A percentile compares a stretch with the other conserved stretches of the same genome.
These are phyloP conservation scores for Microcera coccophila DNA, from an alignment of 2,329 filamentous ascomycete species.

Conservation along the genomic window DNA sequence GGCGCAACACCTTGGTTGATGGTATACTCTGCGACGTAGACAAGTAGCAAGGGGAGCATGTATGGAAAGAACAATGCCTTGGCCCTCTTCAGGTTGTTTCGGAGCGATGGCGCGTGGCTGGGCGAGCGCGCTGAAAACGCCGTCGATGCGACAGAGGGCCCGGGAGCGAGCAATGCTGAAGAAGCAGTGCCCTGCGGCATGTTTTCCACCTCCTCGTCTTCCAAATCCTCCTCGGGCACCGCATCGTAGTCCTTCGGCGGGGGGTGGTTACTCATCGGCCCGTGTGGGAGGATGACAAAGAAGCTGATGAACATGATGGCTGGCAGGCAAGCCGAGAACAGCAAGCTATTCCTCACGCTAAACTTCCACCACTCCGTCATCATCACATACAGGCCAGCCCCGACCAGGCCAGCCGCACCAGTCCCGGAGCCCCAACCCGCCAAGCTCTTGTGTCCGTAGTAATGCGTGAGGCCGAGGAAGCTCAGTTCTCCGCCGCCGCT, in stretches of 20 bases:
- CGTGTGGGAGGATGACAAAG: constrained; percentile 73
- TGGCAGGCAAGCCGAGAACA: constrained; percentile 76
- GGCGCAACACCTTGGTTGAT: constrained; percentile 95
- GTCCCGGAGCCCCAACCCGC: constrained; percentile 92
- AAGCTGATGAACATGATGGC: constrained; percentile 80
- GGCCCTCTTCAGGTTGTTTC: constrained; percentile 60
- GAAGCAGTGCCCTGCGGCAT: constrained; percentile 39
- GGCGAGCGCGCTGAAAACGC: constrained; percentile 34
- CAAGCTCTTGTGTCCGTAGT: constrained; percentile 81
- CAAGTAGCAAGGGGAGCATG: constrained; percentile 87
- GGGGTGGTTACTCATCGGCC: constrained; percentile 52
- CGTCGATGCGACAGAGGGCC: constrained; percentile 37
- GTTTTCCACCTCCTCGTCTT: constrained; percentile 35
- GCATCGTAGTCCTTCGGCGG: constrained; percentile 51
- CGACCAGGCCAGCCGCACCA: constrained; percentile 80
- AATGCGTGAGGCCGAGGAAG: constrained; percentile 88
- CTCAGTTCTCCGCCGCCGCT: constrained; percentile 86
- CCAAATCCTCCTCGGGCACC: constrained; percentile 42
- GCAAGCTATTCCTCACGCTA: constrained; percentile 67
- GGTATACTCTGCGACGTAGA: constrained; percentile 94
- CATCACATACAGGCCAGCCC: constrained; percentile 82
- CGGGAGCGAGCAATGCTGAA: constrained; percentile 47
- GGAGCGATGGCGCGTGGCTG: constrained; percentile 32
- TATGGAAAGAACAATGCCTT: constrained; percentile 68
- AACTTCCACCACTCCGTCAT: constrained; percentile 78